These are phyloP conservation scores for Cystobasidium pallidum DNA, from an alignment of 1,284 basidiomycete genomes.

Conservation along the genomic window DNA sequence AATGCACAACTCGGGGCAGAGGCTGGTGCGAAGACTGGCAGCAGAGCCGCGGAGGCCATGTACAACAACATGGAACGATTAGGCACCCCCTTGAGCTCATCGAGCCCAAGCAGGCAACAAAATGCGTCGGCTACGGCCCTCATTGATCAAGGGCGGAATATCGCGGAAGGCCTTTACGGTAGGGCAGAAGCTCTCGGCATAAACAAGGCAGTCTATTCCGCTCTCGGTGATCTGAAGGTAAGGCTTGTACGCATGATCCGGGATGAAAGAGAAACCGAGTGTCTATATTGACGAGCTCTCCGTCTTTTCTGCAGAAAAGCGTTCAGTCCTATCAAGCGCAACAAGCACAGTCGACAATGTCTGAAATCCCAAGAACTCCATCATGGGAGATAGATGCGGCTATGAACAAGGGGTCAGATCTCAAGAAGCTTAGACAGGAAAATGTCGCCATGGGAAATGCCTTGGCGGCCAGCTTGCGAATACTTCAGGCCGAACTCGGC, in stretches of 20 bases:
- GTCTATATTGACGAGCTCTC: not conserved
- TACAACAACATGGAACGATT: not conserved
- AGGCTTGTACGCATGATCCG: slow-evolving; percentile 1
- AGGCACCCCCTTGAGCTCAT: not conserved
- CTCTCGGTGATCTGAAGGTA: slow-evolving; percentile 50
- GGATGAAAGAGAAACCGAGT: not conserved
- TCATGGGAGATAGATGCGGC: slow-evolving; percentile 46
- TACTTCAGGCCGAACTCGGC: slow-evolving; percentile 41
- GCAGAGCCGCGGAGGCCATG: slow-evolving; percentile 32
- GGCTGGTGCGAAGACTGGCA: slow-evolving; percentile 28
- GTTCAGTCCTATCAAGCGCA: slow-evolving; percentile 46
- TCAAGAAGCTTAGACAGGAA: slow-evolving; percentile 25
- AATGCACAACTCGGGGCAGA: slow-evolving; percentile 45
- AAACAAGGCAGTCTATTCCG: slow-evolving; percentile 50
- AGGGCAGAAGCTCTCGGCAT: slow-evolving; percentile 52
- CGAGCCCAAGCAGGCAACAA: not conserved
- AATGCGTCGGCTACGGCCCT: slow-evolving; percentile 1
- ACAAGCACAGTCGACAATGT: slow-evolving; percentile 39
- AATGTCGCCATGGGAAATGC: slow-evolving; percentile 48
- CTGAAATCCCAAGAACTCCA: slow-evolving; percentile 46
- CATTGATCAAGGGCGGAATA: slow-evolving; percentile 45
- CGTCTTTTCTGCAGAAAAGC: slow-evolving; percentile 40
- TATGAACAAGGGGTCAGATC: slow-evolving; percentile 14
- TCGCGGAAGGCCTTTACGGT: slow-evolving; percentile 51
- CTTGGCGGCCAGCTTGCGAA: slow-evolving; percentile 46